These are phyloP conservation scores for Candida easanensis DNA, from an alignment of 805 yeast species.

Conservation along the genomic window DNA sequence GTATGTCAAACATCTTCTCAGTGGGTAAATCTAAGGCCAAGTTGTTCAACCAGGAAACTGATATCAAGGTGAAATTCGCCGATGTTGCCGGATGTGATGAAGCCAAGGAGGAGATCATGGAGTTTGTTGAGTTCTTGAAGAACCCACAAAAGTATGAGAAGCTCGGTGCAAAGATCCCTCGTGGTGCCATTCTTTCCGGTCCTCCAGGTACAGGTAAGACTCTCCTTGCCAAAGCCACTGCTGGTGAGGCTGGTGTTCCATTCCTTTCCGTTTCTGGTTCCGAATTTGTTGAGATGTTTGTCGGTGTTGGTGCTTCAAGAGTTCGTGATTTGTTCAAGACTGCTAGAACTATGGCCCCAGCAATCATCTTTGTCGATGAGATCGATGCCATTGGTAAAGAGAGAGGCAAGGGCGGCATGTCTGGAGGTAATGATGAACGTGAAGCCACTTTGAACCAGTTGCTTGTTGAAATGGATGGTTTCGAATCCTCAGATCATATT, in stretches of 20 bases:
- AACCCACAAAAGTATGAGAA: slow-evolving; percentile 81
- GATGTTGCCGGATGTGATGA: slow-evolving; percentile 96
- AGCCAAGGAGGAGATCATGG: slow-evolving; percentile 94
- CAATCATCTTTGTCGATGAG: slow-evolving; percentile 89
- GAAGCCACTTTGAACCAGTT: slow-evolving; percentile 91
- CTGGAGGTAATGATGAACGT: slow-evolving; percentile 89
- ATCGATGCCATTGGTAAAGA: slow-evolving; percentile 95
- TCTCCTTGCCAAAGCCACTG: slow-evolving; percentile 87
- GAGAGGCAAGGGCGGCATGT: slow-evolving; percentile 66
- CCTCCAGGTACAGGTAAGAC: slow-evolving; percentile 99
- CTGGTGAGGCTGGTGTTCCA: slow-evolving; percentile 96
- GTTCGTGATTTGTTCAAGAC: slow-evolving; percentile 90
- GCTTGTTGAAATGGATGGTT: slow-evolving; percentile 95
- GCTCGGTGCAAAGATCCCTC: slow-evolving; percentile 90
- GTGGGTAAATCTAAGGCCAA: slow-evolving; percentile 80
- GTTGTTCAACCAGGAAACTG: slow-evolving; percentile 77
- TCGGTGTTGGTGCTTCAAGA: slow-evolving; percentile 93
- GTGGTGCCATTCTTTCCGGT: slow-evolving; percentile 93
- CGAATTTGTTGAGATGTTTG: slow-evolving; percentile 96
- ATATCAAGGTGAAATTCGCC: slow-evolving; percentile 75
- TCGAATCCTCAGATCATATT: slow-evolving; percentile 81
- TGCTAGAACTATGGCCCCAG: slow-evolving; percentile 87
- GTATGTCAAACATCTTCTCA: slow-evolving; percentile 67
- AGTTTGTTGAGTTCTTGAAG: slow-evolving; percentile 85
- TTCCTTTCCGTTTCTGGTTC: slow-evolving; percentile 90